Evolutionary conservation across 2,329 filamentous ascomycete species (phyloP).

Genomic region (Cytospora paraplurivora): DNA sequence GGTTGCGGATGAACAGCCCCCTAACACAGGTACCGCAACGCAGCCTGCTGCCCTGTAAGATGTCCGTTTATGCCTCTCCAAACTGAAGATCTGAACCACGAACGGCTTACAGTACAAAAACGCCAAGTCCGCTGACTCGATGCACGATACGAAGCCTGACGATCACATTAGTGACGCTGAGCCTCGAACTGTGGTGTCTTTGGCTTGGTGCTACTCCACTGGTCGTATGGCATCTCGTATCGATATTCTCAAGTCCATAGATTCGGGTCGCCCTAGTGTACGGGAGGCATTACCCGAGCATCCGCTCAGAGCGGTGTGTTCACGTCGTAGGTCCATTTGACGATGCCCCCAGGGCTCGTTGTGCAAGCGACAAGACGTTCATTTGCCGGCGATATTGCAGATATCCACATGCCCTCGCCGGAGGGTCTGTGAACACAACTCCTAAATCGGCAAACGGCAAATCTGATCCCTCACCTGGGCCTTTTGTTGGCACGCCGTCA

Average conservation of each 20-base stretch:
- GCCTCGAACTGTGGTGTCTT: not conserved
- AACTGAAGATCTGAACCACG: not conserved
- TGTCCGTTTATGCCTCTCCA: not conserved
- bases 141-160: not conserved
- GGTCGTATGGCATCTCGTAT: not conserved
- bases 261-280: not conserved
- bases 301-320: not conserved
- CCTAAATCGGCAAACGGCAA: not conserved
- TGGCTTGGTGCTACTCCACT: not conserved
- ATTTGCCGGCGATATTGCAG: not conserved
- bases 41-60: not conserved
- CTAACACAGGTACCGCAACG: not conserved
- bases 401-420: constrained; percentile 5
- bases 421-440: not conserved
- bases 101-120: not conserved
- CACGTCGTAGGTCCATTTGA: not conserved
- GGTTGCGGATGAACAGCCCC: not conserved
- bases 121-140: not conserved
- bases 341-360: not conserved
- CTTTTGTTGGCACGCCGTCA: not conserved
- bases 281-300: not conserved
- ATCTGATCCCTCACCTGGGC: not conserved
- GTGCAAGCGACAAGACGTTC: not conserved
- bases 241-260: not conserved
- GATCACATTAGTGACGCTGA: not conserved